Percentiles rank a stretch among this genome's conserved stretches.
Conservation (phyloP, 331 rosid species). For the Dryas integrifolia region DNA sequence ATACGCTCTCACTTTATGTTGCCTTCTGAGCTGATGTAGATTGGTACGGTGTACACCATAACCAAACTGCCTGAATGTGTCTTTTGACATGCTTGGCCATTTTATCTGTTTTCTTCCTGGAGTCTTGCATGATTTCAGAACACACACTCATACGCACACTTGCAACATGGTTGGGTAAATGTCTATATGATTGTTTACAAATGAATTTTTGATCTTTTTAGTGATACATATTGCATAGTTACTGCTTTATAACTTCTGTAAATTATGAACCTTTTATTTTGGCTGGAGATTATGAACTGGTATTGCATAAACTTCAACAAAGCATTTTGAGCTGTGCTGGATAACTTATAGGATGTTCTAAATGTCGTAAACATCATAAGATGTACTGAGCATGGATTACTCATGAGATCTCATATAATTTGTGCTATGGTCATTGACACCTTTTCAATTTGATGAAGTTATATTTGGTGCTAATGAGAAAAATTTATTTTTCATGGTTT, state of each 20-base stretch:
- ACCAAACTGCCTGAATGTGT: neutral
- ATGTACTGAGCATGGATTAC: neutral
- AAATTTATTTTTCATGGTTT: neutral
- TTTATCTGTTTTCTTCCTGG: neutral
- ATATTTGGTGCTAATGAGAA: neutral
- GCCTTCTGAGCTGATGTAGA: neutral
- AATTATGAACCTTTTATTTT: neutral
- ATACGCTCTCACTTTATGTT: neutral
- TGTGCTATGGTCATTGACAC: neutral
- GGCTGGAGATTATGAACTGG: neutral
- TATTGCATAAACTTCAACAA: neutral
- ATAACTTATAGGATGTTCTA: neutral
- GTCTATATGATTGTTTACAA: neutral
- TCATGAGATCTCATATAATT: neutral
- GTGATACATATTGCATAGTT: neutral
- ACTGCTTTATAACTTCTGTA: neutral
- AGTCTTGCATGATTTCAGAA: neutral
- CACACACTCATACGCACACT: neutral
- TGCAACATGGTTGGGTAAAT: neutral
- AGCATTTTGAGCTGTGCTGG: neutral
- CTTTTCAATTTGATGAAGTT: neutral
- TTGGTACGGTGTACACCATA: neutral
- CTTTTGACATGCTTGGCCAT: neutral
- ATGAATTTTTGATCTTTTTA: neutral
- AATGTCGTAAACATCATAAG: neutral